Evolutionary conservation across 129 eudicot genomes (phyloP), one percentile per base, ranked within the genome.

Genomic region (Cynara cardunculus): DNA sequence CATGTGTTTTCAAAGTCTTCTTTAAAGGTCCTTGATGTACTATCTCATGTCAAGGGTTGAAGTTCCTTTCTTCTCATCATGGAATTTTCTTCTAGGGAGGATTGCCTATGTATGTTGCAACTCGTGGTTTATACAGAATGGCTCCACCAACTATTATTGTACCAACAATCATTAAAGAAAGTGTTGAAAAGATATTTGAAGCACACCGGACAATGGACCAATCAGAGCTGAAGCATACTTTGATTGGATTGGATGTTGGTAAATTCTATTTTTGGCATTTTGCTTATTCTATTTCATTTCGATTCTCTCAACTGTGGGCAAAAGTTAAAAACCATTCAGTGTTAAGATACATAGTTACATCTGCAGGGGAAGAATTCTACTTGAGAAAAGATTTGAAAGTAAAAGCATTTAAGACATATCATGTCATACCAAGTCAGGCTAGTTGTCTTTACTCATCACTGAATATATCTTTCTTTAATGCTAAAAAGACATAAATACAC

Each of bases 81-180:
- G 14, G 21, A 6, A 5, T 75, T 49, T 41, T 73, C 31, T 75
- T 25, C 2, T 59, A 92, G 97, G 99, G 99, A 67, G 97, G 99
- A 53, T 78, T 95, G 59, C 99, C 99, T 3, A 92, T 95, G 99
- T 92, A 95, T 88, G 99, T 95, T 87, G 99, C 97, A 34, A 92
- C 97, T 14, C 97, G 99, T 27, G 97, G 97, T 46, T 81, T 95
- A 35, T 90, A 89, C 77, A 84, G 87, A 76, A 95, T 95, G 99
- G 84, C 80, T 72, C 92, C 99, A 12, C 99, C 99, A 11, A 92
- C 94, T 22, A 89, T 95, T 75, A 46, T 95, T 84, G 94, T 95
- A 73, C 99, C 99, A 73, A 90, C 79, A 71, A 87, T 82, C 21
- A 83, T 95, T 21, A 89, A 89, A 81, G 91, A 87, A 83, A 85